A percentile compares a stretch with the other conserved stretches of the same genome.
Conservation (phyloP, 352 stramenopile species). For the Globisporangium paroecandrum region DNA sequence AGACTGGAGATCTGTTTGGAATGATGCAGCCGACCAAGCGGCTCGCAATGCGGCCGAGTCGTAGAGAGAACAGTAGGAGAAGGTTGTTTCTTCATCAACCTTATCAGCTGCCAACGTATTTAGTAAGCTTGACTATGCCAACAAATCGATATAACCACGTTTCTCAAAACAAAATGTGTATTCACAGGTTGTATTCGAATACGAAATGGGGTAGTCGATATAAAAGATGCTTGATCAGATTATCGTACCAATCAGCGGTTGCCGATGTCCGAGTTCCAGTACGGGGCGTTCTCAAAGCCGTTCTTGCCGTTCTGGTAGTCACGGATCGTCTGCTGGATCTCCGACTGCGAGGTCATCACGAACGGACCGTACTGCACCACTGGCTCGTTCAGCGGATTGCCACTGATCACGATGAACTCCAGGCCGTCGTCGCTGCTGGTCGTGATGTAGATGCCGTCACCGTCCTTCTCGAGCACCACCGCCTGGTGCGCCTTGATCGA, state of each 20-base stretch:
- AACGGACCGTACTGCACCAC: slow-evolving; percentile 70
- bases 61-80: not conserved
- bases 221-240: too few species aligned
- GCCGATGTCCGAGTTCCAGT: slow-evolving; percentile 56
- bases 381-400: slow-evolving; percentile 56
- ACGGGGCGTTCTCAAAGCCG: slow-evolving; percentile 59
- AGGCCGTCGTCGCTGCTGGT: slow-evolving; percentile 27
- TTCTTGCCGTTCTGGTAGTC: slow-evolving; percentile 58
- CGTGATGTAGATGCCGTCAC: slow-evolving; percentile 44
- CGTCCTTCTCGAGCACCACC: slow-evolving; percentile 43
- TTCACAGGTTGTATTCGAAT: not conserved
- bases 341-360: slow-evolving; percentile 57
- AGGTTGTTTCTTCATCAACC: not conserved
- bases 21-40: not conserved
- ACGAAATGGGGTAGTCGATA: too few species aligned
- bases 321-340: slow-evolving; percentile 53
- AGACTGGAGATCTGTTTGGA: not conserved
- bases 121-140: not conserved
- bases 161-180: not conserved
- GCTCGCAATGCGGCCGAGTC: not conserved
- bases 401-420: slow-evolving; percentile 61
- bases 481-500: slow-evolving; percentile 16
- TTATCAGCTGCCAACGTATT: not conserved
- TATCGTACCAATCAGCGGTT: slow-evolving; percentile 13
- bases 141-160: not conserved